phyloP scores from a whole-genome alignment of 192 early-diverging fungal species.

The Gonapodya sp. region DNA sequence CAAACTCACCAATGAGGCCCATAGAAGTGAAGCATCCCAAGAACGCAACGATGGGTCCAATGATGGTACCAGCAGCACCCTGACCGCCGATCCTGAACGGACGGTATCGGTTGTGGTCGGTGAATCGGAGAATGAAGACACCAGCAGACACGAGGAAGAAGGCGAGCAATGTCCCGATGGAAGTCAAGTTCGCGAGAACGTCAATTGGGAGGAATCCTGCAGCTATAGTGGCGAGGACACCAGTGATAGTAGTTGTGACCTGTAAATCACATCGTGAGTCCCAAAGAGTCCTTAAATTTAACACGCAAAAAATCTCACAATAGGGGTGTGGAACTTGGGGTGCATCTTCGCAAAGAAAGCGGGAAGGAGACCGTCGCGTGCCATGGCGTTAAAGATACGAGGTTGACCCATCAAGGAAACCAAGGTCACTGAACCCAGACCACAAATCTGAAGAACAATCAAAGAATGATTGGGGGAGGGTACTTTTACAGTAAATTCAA shows the following conservation, averaged over 20 bases:
- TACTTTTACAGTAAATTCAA: neutral
- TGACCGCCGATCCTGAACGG: constrained; percentile 65
- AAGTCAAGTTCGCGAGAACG: constrained; percentile 73
- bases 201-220: constrained; percentile 71
- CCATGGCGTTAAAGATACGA: constrained; percentile 81
- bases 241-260: constrained; percentile 56
- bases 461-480: neutral
- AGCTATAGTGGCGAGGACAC: constrained; percentile 51
- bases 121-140: constrained; percentile 64
- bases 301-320: too few relatives aligned
- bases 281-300: too few relatives aligned
- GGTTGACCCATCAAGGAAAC: constrained; percentile 69
- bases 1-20: neutral
- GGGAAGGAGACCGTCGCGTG: constrained; percentile 78
- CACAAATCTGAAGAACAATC: constrained; percentile 31
- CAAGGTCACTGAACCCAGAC: constrained; percentile 71
- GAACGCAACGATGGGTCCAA: constrained; percentile 40
- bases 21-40: neutral
- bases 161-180: constrained; percentile 72
- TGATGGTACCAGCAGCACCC: constrained; percentile 35
- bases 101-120: constrained; percentile 55
- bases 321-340: constrained; percentile 19
- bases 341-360: constrained; percentile 59
- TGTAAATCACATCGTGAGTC: too few relatives aligned
- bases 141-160: constrained; percentile 77